These are phyloP conservation scores for Gloeostereum incarnatum DNA, from an alignment of 768 basidiomycete genomes.

Conservation along the genomic window DNA sequence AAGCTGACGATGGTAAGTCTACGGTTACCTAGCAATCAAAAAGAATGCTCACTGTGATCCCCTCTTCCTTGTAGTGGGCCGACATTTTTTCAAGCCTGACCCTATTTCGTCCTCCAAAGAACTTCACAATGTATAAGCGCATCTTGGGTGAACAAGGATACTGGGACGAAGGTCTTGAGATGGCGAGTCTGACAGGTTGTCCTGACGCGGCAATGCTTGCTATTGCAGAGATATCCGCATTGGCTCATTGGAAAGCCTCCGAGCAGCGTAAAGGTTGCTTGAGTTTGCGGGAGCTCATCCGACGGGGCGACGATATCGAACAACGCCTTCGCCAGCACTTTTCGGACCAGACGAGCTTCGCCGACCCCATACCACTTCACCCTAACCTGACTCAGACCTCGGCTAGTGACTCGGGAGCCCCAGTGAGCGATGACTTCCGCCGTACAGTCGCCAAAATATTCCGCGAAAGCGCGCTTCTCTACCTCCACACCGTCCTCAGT, in stretches of 20 bases:
- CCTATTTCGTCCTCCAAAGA: constrained; percentile 51
- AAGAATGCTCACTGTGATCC: constrained; percentile 8
- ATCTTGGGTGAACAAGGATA: constrained; percentile 40
- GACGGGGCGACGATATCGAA: constrained; percentile 66
- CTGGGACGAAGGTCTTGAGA: constrained; percentile 37
- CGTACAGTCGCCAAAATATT: constrained; percentile 45
- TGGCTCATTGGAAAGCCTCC: constrained; percentile 66
- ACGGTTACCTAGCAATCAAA: constrained; percentile 8
- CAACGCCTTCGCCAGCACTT: constrained; percentile 44
- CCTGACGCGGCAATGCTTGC: constrained; percentile 72
- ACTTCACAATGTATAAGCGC: constrained; percentile 55
- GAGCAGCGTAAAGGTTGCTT: constrained; percentile 57
- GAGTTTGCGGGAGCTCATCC: constrained; percentile 66
- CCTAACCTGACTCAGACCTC: constrained; percentile 25
- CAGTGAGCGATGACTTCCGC: constrained; percentile 35
- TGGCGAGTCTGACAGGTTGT: constrained; percentile 69
- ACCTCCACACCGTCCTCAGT: constrained; percentile 63
- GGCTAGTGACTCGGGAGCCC: constrained; percentile 17
- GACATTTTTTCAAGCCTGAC: constrained; percentile 69
- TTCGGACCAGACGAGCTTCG: constrained; percentile 18
- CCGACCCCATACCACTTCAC: constrained; percentile 28
- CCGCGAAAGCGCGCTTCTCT: constrained; percentile 55
- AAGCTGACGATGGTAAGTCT: constrained; percentile 66
- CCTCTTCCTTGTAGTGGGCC: constrained; percentile 59
- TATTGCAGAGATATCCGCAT: constrained; percentile 62